Evolutionary conservation across 305 asterid genomes (phyloP), one percentile per base, ranked within the genome.

Genomic region (Fraxinus floribunda): DNA sequence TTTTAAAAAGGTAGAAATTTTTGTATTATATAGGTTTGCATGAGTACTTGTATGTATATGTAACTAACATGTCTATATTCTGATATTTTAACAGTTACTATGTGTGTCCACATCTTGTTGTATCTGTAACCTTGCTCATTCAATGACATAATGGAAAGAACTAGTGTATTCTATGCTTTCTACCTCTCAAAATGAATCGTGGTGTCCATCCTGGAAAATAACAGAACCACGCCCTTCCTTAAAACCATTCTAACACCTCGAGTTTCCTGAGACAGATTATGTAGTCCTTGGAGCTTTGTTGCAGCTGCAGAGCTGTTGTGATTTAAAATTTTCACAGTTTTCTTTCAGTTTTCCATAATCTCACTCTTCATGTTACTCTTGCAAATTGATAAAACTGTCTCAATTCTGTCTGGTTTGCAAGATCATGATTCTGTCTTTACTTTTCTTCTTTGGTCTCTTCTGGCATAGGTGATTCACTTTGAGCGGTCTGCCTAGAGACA

Each of bases 401-500:
- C 41, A 13, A 70, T 11, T 70, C 41, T 68, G 7, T 30, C 35
- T 70, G 39, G 39, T 1, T 16, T 70, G 75, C 39, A 13, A 70
- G 75, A 30, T 10, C 10, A 29, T 70, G 39, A 70, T 9, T 13
- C 22, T 70, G 5, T 70, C 41, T 70, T 13, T 70, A 70, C 41
- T 70, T 70, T 22, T 70, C 76, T 30, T 70, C 76, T 32, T 70
- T 29, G 38, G 39, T 30, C 76, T 29, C 39, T 15, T 70, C 76
- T 70, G 41, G 76, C 24, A 70, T 29, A 70, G 76, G 41, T 5
- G 76, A 11, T 15, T 70, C 22, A 70, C 41, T 70, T 32, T 70
- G 41, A 15, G 76, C 4, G 80, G 84, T 77, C 87, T 82, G 86
- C 85, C 71, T 78, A 29, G 84, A 75, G 84, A 75, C 84, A 84